Conservation (phyloP, 2,329 filamentous ascomycete genomes). For the Epichloe sibirici region DNA sequence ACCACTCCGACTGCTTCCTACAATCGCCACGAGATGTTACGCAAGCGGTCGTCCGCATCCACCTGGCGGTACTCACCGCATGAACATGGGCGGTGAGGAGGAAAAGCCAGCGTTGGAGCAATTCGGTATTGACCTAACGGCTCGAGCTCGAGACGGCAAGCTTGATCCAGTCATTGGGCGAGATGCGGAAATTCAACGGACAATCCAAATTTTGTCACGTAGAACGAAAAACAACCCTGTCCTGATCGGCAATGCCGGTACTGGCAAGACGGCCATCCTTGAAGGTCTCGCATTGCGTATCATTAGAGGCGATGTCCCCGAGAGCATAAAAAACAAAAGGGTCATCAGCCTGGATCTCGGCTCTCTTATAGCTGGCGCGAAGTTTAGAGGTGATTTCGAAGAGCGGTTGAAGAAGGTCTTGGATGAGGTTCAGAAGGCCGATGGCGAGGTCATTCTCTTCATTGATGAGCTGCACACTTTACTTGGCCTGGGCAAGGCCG, state of each 20-base stretch:
- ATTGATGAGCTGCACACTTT: constrained; percentile 90
- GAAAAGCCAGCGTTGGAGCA: constrained; percentile 84
- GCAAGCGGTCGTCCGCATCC: constrained; percentile 69
- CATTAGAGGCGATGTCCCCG: constrained; percentile 82
- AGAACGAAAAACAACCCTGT: constrained; percentile 95
- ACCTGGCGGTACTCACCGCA: constrained; percentile 83
- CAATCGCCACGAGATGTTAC: constrained; percentile 37
- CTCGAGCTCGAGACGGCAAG: constrained; percentile 73
- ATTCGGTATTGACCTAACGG: constrained; percentile 84
- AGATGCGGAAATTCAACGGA: constrained; percentile 82
- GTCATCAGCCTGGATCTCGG: constrained; percentile 83
- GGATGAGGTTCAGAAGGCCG: constrained; percentile 78
- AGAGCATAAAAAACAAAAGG: constrained; percentile 88
- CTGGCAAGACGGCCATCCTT: constrained; percentile 86
- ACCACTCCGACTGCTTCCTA: constrained; percentile 23
- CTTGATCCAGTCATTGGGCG: constrained; percentile 92
- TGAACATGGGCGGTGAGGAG: constrained; percentile 67
- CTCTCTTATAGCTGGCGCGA: constrained; percentile 86
- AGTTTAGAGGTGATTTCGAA: constrained; percentile 92
- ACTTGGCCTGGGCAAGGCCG: constrained; percentile 83
- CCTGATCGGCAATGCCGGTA: constrained; percentile 81
- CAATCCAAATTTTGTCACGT: constrained; percentile 84
- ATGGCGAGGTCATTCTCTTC: constrained; percentile 86
- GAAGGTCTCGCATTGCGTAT: constrained; percentile 87
- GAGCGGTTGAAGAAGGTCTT: constrained; percentile 84